Base-by-base conservation (phyloP, 371 early-diverging fungal genomes). In the Dichotomocladium elegans region DNA sequence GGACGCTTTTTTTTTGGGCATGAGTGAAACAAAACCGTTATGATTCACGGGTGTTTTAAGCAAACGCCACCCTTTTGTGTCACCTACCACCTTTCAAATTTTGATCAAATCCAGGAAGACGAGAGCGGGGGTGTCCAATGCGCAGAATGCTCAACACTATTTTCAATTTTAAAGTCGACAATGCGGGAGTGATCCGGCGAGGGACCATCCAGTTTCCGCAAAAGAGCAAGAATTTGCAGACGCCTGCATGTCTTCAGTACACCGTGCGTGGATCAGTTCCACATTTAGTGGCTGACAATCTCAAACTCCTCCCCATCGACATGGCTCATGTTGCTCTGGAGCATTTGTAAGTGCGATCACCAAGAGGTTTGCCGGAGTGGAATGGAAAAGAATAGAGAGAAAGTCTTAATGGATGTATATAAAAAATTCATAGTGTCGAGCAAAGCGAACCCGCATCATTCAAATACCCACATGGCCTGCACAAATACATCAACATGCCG, bases 231-330 rank as follows among this genome's bases (percentile, higher is more conserved):
- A 58, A 51, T 5, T 56, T 78, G 3, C 67, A 85, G 51, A 91
- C 91, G 15, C 91, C 91, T 27, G 77, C 77, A 9, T 89, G 83
- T 65, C 58, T 91, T 46, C 76, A 82, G 43, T 85, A 87, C 62
- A 86, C 89, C 4, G 58, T 79, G 30, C 81, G 82, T 26, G 91
- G 89, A 7, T 73, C 88, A 7, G 86, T 87, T 11, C 89, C 89
- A 28, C 91, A 91, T 55, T 65, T 90, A 57, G 74, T 87, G 17
- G 81, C 85, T 4, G 89, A 91, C 35, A 83, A 77, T 31, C 43
- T 82, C 37, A 62, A 72, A 22, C 48, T 53, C 8, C 67, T 82
- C 14, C 75, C 76, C 9, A 60, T 77, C 9, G 71, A 72, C 19
- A 66, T 75, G 14, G 58, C 77, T 22, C 75, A 73, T 43, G 59